These are phyloP conservation scores for Alternaria atra DNA, from an alignment of 2,329 filamentous ascomycete species.

Conservation along the genomic window DNA sequence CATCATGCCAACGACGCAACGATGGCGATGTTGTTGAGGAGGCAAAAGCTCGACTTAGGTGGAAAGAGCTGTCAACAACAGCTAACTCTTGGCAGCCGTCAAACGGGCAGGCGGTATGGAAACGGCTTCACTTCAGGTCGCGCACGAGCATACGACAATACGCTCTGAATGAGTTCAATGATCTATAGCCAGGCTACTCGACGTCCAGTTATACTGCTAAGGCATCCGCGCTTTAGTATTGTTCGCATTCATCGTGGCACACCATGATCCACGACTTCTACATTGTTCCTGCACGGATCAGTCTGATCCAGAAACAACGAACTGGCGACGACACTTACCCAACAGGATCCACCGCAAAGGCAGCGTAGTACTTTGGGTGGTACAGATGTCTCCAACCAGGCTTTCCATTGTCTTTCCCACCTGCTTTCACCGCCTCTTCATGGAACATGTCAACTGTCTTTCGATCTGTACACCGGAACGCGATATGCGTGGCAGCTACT, in stretches of 20 bases:
- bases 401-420: conserved; percentile 36
- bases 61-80: conserved; percentile 1
- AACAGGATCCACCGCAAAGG: conserved; percentile 39
- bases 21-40: background rate
- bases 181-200: background rate
- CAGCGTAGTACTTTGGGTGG: conserved; percentile 40
- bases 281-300: conserved; percentile 26
- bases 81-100: background rate
- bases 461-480: conserved; percentile 29
- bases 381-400: conserved; percentile 36
- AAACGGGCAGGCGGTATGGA: background rate
- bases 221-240: background rate
- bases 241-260: conserved; percentile 3
- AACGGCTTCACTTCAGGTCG: background rate
- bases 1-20: background rate
- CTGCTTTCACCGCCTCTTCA: conserved; percentile 33
- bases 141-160: background rate
- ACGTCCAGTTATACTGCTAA: background rate
- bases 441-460: conserved; percentile 31
- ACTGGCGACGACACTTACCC: conserved; percentile 25
- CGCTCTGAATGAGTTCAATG: background rate
- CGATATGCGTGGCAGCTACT: conserved; percentile 24
- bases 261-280: conserved; percentile 32
- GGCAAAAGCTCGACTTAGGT: background rate
- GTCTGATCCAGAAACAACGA: conserved; percentile 1